These are phyloP conservation scores for Vachellia pachyceras DNA, from an alignment of 306 rosid species.

Conservation along the genomic window DNA sequence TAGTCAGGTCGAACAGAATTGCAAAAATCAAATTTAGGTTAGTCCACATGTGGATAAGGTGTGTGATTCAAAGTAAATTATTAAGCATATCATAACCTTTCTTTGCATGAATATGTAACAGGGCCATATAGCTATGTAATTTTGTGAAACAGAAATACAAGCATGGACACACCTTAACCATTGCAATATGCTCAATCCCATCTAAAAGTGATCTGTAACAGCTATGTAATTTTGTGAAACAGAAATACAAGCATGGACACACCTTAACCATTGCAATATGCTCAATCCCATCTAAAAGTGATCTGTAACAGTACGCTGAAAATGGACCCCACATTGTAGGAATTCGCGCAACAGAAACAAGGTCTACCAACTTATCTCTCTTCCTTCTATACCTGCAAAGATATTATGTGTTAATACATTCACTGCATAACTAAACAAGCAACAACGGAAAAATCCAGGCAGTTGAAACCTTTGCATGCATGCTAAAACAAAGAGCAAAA, in stretches of 20 bases:
- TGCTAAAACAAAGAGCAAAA: conserved; percentile 34
- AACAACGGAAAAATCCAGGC: conserved; percentile 18
- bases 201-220: conserved; percentile 84
- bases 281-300: conserved; percentile 87
- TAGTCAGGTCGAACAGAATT: background rate
- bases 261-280: conserved; percentile 99
- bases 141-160: conserved; percentile 23
- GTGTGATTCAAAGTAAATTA: background rate
- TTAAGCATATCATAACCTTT: background rate
- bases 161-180: conserved; percentile 84
- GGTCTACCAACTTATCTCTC: conserved; percentile 81
- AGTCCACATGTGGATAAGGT: background rate
- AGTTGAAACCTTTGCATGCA: conserved; percentile 4
- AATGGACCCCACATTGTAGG: conserved; percentile 98
- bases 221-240: conserved; percentile 21
- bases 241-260: conserved; percentile 37
- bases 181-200: conserved; percentile 93
- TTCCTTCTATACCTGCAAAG: conserved; percentile 84
- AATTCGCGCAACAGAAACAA: conserved; percentile 67
- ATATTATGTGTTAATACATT: conserved; percentile 34
- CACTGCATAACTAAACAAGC: conserved; percentile 20
- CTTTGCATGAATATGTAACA: background rate
- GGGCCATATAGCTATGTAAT: background rate
- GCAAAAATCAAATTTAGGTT: background rate
- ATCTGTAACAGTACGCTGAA: conserved; percentile 74